Evolutionary conservation across 1,284 basidiomycete genomes (phyloP), one percentile per base, ranked within the genome.

Genomic region (Golubevia sp.): DNA sequence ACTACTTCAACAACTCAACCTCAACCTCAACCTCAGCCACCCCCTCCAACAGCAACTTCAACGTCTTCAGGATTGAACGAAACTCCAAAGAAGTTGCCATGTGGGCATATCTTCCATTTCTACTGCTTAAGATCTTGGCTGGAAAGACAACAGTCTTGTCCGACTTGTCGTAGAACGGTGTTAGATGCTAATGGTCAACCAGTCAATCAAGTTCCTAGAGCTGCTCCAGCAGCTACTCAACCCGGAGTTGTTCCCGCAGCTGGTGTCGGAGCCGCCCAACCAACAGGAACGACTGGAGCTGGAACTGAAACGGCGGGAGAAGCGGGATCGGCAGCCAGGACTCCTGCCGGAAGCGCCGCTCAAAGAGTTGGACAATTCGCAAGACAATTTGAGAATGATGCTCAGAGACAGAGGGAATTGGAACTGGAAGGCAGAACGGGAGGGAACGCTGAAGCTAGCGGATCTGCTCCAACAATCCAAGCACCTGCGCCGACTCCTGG

Each of bases 91-190:
- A 96, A 94, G 83, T 87, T 99, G 13, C 91, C 90, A 3, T 99
- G 97, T 85, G 94, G 94, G 0, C 97, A 99, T 84, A 90, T 98
- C 54, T 99, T 99, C 87, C 97, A 99, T 85, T 97, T 98, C 84
- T 91, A 97, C 79, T 99, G 97, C 84, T 88, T 99, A 56, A 88
- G 94, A 53, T 95, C 93, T 27, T 99, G 97, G 97, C 88, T 99
- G 26, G 97, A 99, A 84, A 88, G 97, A 55, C 97, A 99, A 84
- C 88, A 89, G 72, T 88, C 86, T 76, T 98, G 96, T 84, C 96
- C 96, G 0, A 98, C 96, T 38, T 99, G 97, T 52, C 50, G 50
- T 2, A 52, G 21, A 52, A 27, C 50, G 11, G 50, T 52, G 7
- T 23, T 52, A 11, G 21, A 23, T 26, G 50, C 21, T 7, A 52